A percentile compares a stretch with the other conserved stretches of the same genome.
phyloP scores from a whole-genome alignment of 2,329 filamentous ascomycete species.

The Huntiella moniliformis region DNA sequence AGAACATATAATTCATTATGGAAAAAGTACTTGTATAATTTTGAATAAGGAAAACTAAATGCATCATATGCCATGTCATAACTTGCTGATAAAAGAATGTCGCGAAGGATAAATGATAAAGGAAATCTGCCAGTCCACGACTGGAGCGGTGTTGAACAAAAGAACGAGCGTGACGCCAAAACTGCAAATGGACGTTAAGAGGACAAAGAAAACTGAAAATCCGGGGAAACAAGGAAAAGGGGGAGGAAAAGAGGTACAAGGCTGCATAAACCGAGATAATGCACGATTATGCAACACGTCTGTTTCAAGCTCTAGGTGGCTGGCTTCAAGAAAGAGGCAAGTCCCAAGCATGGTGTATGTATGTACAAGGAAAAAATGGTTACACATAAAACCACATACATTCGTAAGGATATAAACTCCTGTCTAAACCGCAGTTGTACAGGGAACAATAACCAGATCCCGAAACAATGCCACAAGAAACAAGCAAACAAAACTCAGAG shows the following conservation, averaged over 20 bases:
- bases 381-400: slow-evolving; percentile 12
- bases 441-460: neutral
- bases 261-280: no score
- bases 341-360: no score
- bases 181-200: neutral
- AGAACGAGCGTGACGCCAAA: neutral
- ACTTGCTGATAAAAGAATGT: neutral
- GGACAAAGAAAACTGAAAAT: neutral
- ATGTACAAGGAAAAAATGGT: slow-evolving; percentile 1
- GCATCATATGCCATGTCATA: slow-evolving; percentile 4
- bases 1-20: neutral
- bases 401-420: slow-evolving; percentile 6
- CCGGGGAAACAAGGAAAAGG: neutral
- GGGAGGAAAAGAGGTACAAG: neutral
- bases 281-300: no score
- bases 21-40: neutral
- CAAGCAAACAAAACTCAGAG: neutral
- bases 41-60: neutral
- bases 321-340: no score
- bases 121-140: slow-evolving; percentile 2
- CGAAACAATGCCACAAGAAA: neutral
- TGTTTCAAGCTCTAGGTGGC: no score
- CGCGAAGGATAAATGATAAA: slow-evolving; percentile 2
- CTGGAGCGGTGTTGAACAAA: neutral
- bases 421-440: neutral